These are phyloP conservation scores for Alectoria sarmentosa DNA, from an alignment of 495 filamentous ascomycete genomes.

Conservation along the genomic window DNA sequence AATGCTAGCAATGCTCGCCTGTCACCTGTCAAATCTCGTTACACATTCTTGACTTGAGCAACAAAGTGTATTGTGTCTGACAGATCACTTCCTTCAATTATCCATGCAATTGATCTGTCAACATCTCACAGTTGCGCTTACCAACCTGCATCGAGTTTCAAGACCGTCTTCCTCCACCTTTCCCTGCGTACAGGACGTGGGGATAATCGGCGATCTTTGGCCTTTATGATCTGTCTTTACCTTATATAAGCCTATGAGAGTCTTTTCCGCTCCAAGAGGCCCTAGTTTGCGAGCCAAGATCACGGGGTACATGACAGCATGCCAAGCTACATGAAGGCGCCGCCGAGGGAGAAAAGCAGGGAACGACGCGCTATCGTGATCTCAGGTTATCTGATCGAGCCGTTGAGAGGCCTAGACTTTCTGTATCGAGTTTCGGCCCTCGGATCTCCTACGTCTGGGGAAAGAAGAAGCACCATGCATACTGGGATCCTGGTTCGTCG, in stretches of 20 bases:
- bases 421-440: background rate
- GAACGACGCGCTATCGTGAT: background rate
- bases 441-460: background rate
- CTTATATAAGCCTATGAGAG: background rate
- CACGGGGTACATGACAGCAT: constrained; percentile 1
- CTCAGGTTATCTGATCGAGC: background rate
- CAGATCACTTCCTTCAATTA: background rate
- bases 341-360: background rate
- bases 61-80: background rate
- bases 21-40: background rate
- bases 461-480: background rate
- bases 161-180: background rate
- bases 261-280: background rate
- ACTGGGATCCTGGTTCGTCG: background rate
- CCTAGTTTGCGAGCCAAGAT: background rate
- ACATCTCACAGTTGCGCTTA: background rate
- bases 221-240: background rate
- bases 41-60: background rate
- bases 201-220: background rate
- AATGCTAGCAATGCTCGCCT: background rate
- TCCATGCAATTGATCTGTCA: background rate
- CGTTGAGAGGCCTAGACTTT: constrained; percentile 1
- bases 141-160: background rate
- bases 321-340: background rate
- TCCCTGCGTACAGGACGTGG: background rate